Base-by-base conservation (phyloP, 2,329 filamentous ascomycete species). In the Penicillium sumatraense region DNA sequence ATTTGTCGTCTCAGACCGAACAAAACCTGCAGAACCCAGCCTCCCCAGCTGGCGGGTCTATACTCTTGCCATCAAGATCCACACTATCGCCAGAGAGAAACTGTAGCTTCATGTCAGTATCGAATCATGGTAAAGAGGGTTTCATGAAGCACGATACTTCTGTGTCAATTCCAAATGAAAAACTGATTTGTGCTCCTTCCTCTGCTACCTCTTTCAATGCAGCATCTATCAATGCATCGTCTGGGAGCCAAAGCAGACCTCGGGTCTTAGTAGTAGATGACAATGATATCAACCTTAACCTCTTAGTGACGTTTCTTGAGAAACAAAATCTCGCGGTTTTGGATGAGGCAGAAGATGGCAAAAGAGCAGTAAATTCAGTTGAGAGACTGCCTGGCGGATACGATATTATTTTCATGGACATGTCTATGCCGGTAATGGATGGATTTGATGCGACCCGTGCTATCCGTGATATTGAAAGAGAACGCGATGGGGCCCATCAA, bases 351-450 rank as follows among this genome's bases (percentile, higher is more conserved):
- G 66, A 69, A 23, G 71, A 79, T 53, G 77, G 77, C 23, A 65
- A 69, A 31, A 53, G 71, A 41, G 77, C 77, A 3, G 70, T 80
- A 7, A 66, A 76, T 20, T 67, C 70, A 2, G 68, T 67, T n/a
- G 65, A 73, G 53, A 55, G 51, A 40, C 52, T 65, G 27, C 26
- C 56, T 29, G 59, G 66, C 21, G 68, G 70, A 10, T 75, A 74
- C 49, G 72, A 78, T 53, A 67, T 76, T 35, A 73, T 79, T 52
- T 77, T 79, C 53, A 78, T 78, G 76, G 74, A 80, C 49, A 75
- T 79, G 29, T 74, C 71, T 5, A 80, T 80, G 77, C 77, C 77
- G 0, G 67, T 78, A 5, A 77, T 79, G 75, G 72, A 79, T 54
- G 78, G 78, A 3, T 77, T 79, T 51, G 72, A 77, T 59, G 74